These are phyloP conservation scores for Coemansia sp. DNA, from an alignment of 192 early-diverging fungal genomes.

Conservation along the genomic window DNA sequence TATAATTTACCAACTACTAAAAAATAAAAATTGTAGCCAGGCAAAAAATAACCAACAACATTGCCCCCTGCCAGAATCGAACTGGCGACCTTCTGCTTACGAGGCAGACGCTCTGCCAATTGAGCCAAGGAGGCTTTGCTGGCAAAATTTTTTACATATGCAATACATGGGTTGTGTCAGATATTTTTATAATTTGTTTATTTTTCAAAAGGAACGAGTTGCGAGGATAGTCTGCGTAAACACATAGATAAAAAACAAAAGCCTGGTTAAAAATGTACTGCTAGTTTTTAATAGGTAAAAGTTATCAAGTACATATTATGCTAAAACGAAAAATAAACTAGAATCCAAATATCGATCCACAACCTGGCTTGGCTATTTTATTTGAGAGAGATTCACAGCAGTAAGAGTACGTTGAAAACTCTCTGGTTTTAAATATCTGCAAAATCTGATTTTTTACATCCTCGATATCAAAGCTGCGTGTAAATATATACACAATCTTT, in stretches of 20 bases:
- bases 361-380: too few relatives aligned
- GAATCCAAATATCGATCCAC: too few relatives aligned
- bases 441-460: not conserved
- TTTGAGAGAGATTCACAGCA: too few relatives aligned
- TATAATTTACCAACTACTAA: not conserved
- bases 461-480: not conserved
- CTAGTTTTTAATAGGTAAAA: too few relatives aligned
- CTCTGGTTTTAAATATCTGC: not conserved
- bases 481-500: not conserved
- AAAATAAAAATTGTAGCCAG: not conserved
- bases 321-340: too few relatives aligned
- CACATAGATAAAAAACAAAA: too few relatives aligned
- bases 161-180: not conserved
- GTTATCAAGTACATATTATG: too few relatives aligned
- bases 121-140: slow-evolving; percentile 36
- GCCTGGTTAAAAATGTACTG: too few relatives aligned
- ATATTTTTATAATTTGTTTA: not conserved
- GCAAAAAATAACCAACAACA: not conserved
- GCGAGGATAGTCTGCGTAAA: too few relatives aligned
- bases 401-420: not conserved
- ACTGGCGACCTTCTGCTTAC: slow-evolving; percentile 46
- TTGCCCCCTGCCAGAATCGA: slow-evolving; percentile 42
- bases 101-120: slow-evolving; percentile 42
- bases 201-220: too few relatives aligned
- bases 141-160: not conserved